Base-by-base conservation (phyloP, 768 basidiomycete species). In the Gloeopeniophorella convolvens region DNA sequence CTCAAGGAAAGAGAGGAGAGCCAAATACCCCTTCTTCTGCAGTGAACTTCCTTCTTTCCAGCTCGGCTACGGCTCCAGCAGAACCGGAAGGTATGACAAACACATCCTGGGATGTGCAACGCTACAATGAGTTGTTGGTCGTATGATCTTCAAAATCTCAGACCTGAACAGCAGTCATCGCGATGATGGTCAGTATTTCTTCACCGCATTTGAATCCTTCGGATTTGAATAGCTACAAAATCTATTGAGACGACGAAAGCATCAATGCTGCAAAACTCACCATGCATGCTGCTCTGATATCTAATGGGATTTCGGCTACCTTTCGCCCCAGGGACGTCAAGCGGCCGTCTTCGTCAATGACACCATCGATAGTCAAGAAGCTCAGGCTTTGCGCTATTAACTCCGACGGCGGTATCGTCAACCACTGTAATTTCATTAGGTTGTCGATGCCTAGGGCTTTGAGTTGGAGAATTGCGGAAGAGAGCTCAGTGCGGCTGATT, bases 371-470 rank as follows among this genome's bases (percentile, higher is more conserved):
- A 35, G 79, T 79, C 26, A 98, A 70, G 30, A 83, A 83, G 63
- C 97, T 95, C 36, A 98, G 66, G 15, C 92, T 92, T 32, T 92
- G 74, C 36, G 93, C 68, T 28, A 97, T 77, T 59, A 83, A 85
- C 63, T 90, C 88, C 10, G 85, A 82, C 3, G 92, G 89, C 28
- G 96, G 96, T 0, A 83, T 72, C 26, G 85, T 84, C 27, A 98
- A 79, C 87, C 93, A 99, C 62, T 98, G 93, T 63, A 98, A 95
- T 62, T 88, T 89, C 78, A 96, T 85, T 12, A 98, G 66, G 66
- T 99, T 91, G 58, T 98, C 87, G 37, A 99, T 87, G 8, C 96
- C 96, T 26, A 99, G 75, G 0, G 89, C 87, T 66, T 98, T 98
- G 42, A 98, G 77, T 63, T 97, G 94, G 15, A 99, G 71, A 43